Conservation (phyloP, 192 early-diverging fungal species). For the Gaertneriomyces semiglobifer region DNA sequence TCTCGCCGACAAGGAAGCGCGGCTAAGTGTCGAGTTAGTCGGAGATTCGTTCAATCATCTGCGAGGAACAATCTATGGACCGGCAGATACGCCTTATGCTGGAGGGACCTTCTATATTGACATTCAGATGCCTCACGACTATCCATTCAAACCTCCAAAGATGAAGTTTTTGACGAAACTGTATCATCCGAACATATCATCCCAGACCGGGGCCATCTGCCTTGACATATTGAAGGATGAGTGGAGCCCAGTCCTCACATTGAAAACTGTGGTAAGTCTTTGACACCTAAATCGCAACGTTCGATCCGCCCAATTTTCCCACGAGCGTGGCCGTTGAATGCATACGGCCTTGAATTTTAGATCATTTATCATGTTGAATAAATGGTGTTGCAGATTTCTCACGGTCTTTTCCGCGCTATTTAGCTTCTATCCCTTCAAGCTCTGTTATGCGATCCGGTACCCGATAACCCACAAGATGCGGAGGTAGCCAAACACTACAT, state of each 20-base stretch:
- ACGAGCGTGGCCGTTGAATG: background rate
- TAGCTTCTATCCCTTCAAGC: slow-evolving; percentile 52
- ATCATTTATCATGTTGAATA: background rate
- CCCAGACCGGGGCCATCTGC: slow-evolving; percentile 50
- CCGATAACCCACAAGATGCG: slow-evolving; percentile 54
- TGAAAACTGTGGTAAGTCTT: slow-evolving; percentile 45
- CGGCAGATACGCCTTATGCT: slow-evolving; percentile 49
- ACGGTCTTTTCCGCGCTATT: background rate
- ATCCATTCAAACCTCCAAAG: slow-evolving; percentile 38
- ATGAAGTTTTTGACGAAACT: slow-evolving; percentile 52
- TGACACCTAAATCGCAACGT: no score
- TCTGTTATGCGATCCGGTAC: slow-evolving; percentile 49
- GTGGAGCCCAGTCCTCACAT: slow-evolving; percentile 55
- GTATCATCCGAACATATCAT: slow-evolving; percentile 58
- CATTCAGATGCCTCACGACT: slow-evolving; percentile 44
- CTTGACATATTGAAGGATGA: slow-evolving; percentile 55
- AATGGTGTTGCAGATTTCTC: background rate
- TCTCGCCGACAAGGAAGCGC: slow-evolving; percentile 21
- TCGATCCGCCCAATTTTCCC: background rate
- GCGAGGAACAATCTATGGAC: slow-evolving; percentile 47
- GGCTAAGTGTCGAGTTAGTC: slow-evolving; percentile 29
- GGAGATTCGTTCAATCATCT: slow-evolving; percentile 36
- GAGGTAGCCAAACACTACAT: slow-evolving; percentile 52
- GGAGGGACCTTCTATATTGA: slow-evolving; percentile 35
- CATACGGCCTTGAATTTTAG: no score